These are phyloP conservation scores for Alternaria novae-zelandiae DNA, from an alignment of 2,329 filamentous ascomycete genomes.

Conservation along the genomic window DNA sequence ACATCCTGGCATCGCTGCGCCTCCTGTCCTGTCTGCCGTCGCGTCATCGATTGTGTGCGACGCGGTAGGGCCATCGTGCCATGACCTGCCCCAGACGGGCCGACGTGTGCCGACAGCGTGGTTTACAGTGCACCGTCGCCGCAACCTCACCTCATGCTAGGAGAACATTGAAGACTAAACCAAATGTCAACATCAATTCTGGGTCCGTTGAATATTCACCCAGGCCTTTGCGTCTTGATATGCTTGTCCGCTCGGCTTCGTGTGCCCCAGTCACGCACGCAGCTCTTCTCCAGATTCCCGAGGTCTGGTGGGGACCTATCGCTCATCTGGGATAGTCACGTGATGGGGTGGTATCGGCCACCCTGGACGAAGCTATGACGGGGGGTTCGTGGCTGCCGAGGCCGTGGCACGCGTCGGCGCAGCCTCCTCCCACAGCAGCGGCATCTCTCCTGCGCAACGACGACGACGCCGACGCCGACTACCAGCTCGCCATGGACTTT, in stretches of 20 bases:
- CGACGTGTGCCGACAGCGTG: neutral
- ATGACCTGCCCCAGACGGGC: constrained; percentile 3
- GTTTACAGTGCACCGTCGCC: neutral
- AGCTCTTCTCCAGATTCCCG: neutral
- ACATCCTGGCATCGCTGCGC: constrained; percentile 4
- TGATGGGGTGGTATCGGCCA: neutral
- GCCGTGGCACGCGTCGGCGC: constrained; percentile 17
- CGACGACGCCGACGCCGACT: neutral
- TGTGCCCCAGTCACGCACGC: neutral
- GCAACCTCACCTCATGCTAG: neutral
- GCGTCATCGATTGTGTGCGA: constrained; percentile 12
- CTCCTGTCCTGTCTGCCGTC: neutral
- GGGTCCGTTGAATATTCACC: neutral
- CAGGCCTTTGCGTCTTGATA: neutral
- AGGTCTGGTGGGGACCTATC: neutral
- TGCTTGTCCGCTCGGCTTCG: neutral
- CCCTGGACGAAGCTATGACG: constrained; percentile 25
- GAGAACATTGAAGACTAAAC: no score
- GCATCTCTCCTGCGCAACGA: neutral
- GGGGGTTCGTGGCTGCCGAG: constrained; percentile 14
- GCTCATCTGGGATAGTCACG: neutral
- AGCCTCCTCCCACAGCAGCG: constrained; percentile 1
- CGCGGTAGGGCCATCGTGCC: neutral
- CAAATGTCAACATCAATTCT: no score
- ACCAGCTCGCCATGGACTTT: constrained; percentile 24